These are phyloP conservation scores for Acer yangbiense DNA, from an alignment of 345 rosid species.

Conservation along the genomic window DNA sequence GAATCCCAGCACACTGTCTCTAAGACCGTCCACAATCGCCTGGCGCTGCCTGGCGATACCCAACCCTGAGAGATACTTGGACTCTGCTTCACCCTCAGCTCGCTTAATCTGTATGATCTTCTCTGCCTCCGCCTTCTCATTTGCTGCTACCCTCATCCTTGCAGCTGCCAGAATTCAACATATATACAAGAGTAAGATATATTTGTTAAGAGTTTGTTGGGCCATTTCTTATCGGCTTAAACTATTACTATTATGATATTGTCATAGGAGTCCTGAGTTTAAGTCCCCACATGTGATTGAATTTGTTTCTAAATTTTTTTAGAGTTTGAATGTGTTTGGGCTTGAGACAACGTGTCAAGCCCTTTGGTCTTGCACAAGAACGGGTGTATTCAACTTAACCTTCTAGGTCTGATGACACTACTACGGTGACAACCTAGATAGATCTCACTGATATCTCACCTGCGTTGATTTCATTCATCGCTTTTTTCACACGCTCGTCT, in stretches of 20 bases:
- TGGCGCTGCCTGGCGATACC: slow-evolving; percentile 63
- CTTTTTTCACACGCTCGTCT: slow-evolving; percentile 50
- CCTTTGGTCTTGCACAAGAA: too few relatives aligned
- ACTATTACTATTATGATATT: too few relatives aligned
- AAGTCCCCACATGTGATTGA: too few relatives aligned
- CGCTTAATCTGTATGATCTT: slow-evolving; percentile 57
- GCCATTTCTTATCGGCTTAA: too few relatives aligned
- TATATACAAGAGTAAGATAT: background rate
- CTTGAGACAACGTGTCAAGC: too few relatives aligned
- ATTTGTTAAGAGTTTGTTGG: too few relatives aligned
- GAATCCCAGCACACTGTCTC: slow-evolving; percentile 63
- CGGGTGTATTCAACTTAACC: too few relatives aligned
- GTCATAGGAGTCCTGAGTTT: too few relatives aligned
- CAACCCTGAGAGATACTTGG: slow-evolving; percentile 54
- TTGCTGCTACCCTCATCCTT: slow-evolving; percentile 59
- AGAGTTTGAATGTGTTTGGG: too few relatives aligned
- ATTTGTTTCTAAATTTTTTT: too few relatives aligned
- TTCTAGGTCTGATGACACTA: too few relatives aligned
- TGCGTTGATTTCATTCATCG: slow-evolving; percentile 60
- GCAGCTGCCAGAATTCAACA: slow-evolving; percentile 36
- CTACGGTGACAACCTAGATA: background rate
- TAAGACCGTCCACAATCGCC: slow-evolving; percentile 60
- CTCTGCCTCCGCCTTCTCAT: slow-evolving; percentile 61
- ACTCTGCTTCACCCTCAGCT: slow-evolving; percentile 62
- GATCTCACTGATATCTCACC: slow-evolving; percentile 28